These are phyloP conservation scores for Andalucia godoyi DNA, from an alignment of 78 protist species.

Conservation along the genomic window DNA sequence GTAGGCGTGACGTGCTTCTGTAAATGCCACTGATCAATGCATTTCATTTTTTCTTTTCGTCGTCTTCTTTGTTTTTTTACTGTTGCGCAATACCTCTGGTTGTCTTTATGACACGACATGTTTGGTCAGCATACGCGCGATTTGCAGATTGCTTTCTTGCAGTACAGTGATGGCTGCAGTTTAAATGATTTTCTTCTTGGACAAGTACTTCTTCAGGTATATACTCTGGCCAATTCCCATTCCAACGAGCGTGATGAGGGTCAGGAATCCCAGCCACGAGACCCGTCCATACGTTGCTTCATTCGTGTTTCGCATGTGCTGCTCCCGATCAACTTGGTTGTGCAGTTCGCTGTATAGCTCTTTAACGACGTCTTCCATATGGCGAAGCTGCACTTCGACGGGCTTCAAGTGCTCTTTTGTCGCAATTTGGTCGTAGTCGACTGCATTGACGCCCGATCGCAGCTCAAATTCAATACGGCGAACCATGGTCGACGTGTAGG, in stretches of 20 bases:
- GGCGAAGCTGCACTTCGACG: slow-evolving; percentile 15
- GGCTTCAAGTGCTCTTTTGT: slow-evolving; percentile 19
- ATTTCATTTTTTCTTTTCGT: too few relatives aligned
- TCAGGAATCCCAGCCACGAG: not conserved
- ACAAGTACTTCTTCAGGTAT: slow-evolving; percentile 1
- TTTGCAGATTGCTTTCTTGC: too few relatives aligned
- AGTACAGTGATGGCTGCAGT: too few relatives aligned
- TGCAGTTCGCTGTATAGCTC: not conserved
- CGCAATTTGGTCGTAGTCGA: slow-evolving; percentile 12
- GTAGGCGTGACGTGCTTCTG: too few relatives aligned
- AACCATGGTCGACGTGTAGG: not conserved
- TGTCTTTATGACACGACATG: too few relatives aligned
- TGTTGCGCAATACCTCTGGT: too few relatives aligned
- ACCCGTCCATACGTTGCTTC: slow-evolving; percentile 9
- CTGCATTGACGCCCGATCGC: not conserved
- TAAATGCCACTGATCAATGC: too few relatives aligned
- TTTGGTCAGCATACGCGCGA: too few relatives aligned
- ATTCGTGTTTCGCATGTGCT: slow-evolving; percentile 15
- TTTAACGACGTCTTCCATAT: slow-evolving; percentile 23
- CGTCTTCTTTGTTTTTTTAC: too few relatives aligned
- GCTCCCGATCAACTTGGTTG: slow-evolving; percentile 8
- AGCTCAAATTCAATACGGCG: not conserved
- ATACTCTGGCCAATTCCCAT: not conserved
- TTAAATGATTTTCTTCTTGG: slow-evolving; percentile 1
- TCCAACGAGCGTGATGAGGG: not conserved